phyloP scores from a whole-genome alignment of 768 basidiomycete genomes.

The Boletus sp. region DNA sequence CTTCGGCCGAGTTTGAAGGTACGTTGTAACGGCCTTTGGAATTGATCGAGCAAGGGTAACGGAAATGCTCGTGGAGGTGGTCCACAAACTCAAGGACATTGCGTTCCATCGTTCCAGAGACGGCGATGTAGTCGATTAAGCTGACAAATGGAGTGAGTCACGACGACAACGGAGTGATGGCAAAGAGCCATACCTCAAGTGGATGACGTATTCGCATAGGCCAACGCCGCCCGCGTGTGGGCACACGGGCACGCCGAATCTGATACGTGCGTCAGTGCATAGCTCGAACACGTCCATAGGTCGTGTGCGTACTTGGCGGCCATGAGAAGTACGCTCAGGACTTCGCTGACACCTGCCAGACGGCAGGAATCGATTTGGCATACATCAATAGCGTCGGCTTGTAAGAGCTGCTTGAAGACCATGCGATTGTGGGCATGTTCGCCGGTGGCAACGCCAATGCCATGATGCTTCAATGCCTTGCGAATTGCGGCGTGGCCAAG shows the following conservation, averaged over 20 bases:
- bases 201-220: constrained; percentile 90
- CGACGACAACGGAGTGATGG: neutral
- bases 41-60: constrained; percentile 87
- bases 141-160: constrained; percentile 34
- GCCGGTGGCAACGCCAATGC: constrained; percentile 93
- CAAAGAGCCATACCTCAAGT: constrained; percentile 51
- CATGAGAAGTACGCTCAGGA: constrained; percentile 91
- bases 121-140: constrained; percentile 88
- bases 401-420: constrained; percentile 94
- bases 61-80: constrained; percentile 93
- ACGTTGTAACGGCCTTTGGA: constrained; percentile 82
- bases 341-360: constrained; percentile 90
- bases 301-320: constrained; percentile 66
- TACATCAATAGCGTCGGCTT: constrained; percentile 91
- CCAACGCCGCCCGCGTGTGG: constrained; percentile 97
- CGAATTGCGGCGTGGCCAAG: constrained; percentile 85
- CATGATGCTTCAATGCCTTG: constrained; percentile 74
- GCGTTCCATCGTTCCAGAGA: constrained; percentile 90
- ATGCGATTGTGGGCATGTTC: constrained; percentile 97
- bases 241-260: constrained; percentile 87
- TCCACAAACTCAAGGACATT: constrained; percentile 91
- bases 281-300: neutral
- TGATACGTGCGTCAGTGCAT: constrained; percentile 28
- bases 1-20: constrained; percentile 68
- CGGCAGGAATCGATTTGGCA: constrained; percentile 95